These are phyloP conservation scores for Acanthamoeba triangularis DNA, from an alignment of 208 protist species.

Conservation along the genomic window DNA sequence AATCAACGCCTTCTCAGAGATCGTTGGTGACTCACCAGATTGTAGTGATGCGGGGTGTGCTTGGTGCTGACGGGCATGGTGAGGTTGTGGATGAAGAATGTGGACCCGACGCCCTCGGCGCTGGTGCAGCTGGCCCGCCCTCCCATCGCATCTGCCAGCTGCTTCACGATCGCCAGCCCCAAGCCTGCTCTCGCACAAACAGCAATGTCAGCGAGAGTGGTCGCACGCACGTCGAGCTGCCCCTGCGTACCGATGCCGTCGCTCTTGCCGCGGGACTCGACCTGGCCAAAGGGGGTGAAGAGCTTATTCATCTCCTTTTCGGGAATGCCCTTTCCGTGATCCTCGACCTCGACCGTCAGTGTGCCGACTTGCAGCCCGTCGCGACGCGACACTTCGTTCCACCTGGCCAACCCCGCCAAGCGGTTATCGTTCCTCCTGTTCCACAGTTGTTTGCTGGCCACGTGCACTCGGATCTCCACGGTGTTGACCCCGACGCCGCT, in stretches of 20 bases:
- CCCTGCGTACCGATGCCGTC: not conserved
- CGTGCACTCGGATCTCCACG: not conserved
- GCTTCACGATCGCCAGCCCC: conserved; percentile 14
- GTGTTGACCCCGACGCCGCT: not conserved
- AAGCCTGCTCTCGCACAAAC: not conserved
- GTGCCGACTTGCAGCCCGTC: not conserved
- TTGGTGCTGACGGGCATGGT: not conserved
- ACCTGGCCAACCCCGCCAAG: not conserved
- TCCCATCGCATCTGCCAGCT: not conserved
- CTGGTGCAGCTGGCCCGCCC: not conserved
- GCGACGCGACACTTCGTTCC: not conserved
- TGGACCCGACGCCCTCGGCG: conserved; percentile 17
- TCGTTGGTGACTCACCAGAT: not conserved
- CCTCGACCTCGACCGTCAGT: not conserved
- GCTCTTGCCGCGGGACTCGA: not conserved
- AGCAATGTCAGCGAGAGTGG: not conserved
- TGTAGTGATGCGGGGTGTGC: not conserved
- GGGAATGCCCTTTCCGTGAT: conserved; percentile 5
- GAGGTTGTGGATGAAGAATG: not conserved
- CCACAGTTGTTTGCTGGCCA: not conserved
- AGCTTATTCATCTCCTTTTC: not conserved
- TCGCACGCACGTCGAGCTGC: not conserved
- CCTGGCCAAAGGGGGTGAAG: conserved; percentile 29
- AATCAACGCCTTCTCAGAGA: too few species aligned
- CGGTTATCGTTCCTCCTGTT: not conserved